Evolutionary conservation across 257 asterid genomes (phyloP), one percentile per base, ranked within the genome.

Genomic region (Haberlea rhodopensis): DNA sequence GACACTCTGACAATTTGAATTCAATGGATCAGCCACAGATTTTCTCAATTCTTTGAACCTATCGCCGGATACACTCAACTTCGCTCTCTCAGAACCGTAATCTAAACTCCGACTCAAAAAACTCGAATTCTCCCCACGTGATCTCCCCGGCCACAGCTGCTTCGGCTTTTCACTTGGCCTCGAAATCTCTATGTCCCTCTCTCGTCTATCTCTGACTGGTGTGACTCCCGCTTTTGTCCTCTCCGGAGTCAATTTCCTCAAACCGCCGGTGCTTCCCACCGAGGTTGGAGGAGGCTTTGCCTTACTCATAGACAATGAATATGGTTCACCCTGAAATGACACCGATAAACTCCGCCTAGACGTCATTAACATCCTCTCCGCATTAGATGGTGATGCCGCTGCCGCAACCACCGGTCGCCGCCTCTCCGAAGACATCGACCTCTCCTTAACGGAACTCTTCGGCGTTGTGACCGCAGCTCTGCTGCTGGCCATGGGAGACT

Each of bases 301-400:
- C 77, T 79, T 86, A 79, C 83, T 75, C 73, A 69, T 76, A 52
- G 86, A 81, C 60, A 76, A 26, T 8, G 88, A 73, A 53, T 77
- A 80, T 73, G 96, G 76, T 53, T 85, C 84, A 48, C 98, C 96
- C 78, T 88, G 96, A 82, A 91, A 88, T 43, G 98, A 88, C 22
- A 84, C 95, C 0, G 96, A 86, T 37, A 84, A 73, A 63, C 90
- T 84, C 81, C 94, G 75, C 62, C 84, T 73, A 10, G 96, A 83
- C 59, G 75, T 70, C 78, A 78, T 72, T 67, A 91, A 62, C 80
- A 81, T 61, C 80, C 66, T 85, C 58, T 79, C 87, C 6, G 88
- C 88, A 69, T 40, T 68, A 20, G 95, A 83, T 59, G 77, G 73
- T 69, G 80, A 67, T 8, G 65, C 3, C 18, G 34, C 48, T 60